phyloP scores from a whole-genome alignment of 306 rosid genomes.

The Hippophae tibetana region DNA sequence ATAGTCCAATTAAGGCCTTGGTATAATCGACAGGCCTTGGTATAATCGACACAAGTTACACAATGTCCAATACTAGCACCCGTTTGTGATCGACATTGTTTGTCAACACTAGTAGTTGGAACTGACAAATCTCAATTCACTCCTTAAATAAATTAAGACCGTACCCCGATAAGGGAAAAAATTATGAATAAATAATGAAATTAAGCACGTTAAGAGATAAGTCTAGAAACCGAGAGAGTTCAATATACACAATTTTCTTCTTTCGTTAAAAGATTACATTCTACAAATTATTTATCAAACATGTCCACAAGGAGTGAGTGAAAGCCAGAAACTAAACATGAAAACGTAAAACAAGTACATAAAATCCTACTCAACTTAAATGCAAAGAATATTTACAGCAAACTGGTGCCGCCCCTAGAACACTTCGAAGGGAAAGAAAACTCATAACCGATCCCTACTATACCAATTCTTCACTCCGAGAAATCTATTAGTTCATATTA shows the following conservation, averaged over 20 bases:
- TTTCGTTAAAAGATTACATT: slow-evolving; percentile 23
- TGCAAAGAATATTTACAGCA: slow-evolving; percentile 58
- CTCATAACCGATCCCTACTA: slow-evolving; percentile 33
- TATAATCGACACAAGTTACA: too few relatives aligned
- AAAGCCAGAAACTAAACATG: neutral
- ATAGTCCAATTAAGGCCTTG: too few relatives aligned
- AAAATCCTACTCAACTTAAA: slow-evolving; percentile 39
- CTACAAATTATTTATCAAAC: slow-evolving; percentile 83
- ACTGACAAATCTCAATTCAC: too few relatives aligned
- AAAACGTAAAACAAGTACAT: slow-evolving; percentile 34
- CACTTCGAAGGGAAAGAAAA: slow-evolving; percentile 15
- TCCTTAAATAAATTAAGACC: neutral
- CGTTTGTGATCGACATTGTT: too few relatives aligned
- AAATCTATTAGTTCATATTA: slow-evolving; percentile 27
- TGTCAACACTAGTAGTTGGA: too few relatives aligned
- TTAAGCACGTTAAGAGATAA: neutral
- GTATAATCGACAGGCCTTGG: too few relatives aligned
- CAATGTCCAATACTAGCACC: too few relatives aligned
- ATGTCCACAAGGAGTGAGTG: slow-evolving; percentile 23
- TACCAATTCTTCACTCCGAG: slow-evolving; percentile 31
- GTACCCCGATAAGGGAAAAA: neutral
- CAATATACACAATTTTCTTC: slow-evolving; percentile 38
- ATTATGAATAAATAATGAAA: neutral
- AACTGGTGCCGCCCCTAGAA: neutral
- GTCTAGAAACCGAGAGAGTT: neutral